phyloP scores from a whole-genome alignment of 2,329 filamentous ascomycete species.

The Achaetomium macrosporum region DNA sequence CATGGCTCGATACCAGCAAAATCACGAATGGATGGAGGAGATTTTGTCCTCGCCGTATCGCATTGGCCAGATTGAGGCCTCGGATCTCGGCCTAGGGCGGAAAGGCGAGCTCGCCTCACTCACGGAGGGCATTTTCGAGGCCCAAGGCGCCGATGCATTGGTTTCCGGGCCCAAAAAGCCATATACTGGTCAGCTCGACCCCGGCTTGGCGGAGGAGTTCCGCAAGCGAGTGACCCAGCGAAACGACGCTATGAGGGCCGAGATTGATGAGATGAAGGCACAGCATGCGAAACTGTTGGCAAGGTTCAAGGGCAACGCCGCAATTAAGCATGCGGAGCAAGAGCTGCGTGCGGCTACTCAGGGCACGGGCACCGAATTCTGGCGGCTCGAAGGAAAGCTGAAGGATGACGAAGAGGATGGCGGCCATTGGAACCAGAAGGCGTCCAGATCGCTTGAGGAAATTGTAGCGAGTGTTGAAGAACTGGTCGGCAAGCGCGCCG shows the following conservation, averaged over 20 bases:
- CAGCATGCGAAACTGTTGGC: slow-evolving; percentile 71
- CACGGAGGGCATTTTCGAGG: slow-evolving; percentile 79
- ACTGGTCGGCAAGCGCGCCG: slow-evolving; percentile 60
- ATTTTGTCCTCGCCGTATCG: slow-evolving; percentile 86
- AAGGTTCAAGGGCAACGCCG: slow-evolving; percentile 64
- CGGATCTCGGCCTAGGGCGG: slow-evolving; percentile 79
- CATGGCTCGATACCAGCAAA: slow-evolving; percentile 79
- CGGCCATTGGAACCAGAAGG: slow-evolving; percentile 38
- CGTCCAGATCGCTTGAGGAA: slow-evolving; percentile 58
- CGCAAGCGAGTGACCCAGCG: slow-evolving; percentile 69
- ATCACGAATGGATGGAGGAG: slow-evolving; percentile 99
- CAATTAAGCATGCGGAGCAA: slow-evolving; percentile 68
- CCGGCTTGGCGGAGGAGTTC: slow-evolving; percentile 77
- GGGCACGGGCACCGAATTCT: slow-evolving; percentile 53
- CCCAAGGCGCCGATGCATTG: slow-evolving; percentile 45
- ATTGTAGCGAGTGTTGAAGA: slow-evolving; percentile 71
- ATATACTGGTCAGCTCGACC: slow-evolving; percentile 61
- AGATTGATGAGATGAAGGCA: slow-evolving; percentile 79
- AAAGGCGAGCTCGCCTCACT: slow-evolving; percentile 75
- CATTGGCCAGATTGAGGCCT: slow-evolving; percentile 76
- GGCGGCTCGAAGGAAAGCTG: slow-evolving; percentile 56
- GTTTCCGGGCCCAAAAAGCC: slow-evolving; percentile 48
- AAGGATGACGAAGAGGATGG: slow-evolving; percentile 49
- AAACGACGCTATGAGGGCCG: slow-evolving; percentile 65
- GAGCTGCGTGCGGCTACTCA: slow-evolving; percentile 63